These are phyloP conservation scores for Dactylellina drechsleri DNA, from an alignment of 2,329 filamentous ascomycete species.

Conservation along the genomic window DNA sequence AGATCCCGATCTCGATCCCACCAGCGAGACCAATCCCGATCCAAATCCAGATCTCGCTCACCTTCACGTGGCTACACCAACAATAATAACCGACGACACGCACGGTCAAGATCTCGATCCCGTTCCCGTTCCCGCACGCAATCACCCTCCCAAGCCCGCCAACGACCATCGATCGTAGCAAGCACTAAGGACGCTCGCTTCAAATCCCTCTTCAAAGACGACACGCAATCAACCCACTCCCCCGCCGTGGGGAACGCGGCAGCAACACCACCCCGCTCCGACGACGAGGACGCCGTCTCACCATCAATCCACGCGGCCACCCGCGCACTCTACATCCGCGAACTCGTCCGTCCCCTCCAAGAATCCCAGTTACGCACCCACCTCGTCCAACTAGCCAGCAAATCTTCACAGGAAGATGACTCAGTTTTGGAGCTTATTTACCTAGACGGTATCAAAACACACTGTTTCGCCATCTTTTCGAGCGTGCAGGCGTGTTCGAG, in stretches of 20 bases:
- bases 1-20: constrained; percentile 31
- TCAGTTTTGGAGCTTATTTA: constrained; percentile 74
- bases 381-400: constrained; percentile 73
- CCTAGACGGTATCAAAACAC: constrained; percentile 85
- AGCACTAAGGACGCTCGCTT: constrained; percentile 64
- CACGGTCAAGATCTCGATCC: constrained; percentile 24
- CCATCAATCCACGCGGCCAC: constrained; percentile 78
- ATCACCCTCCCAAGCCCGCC: constrained; percentile 41
- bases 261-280: constrained; percentile 59
- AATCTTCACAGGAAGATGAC: constrained; percentile 62
- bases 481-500: constrained; percentile 76
- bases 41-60: constrained; percentile 16
- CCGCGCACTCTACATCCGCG: constrained; percentile 83
- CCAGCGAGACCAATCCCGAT: neutral
- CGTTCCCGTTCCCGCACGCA: constrained; percentile 10
- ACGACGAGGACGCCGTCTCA: constrained; percentile 61
- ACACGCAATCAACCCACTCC: constrained; percentile 57
- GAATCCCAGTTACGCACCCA: constrained; percentile 74
- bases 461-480: constrained; percentile 81
- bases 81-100: constrained; percentile 7
- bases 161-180: constrained; percentile 46
- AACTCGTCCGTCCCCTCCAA: constrained; percentile 87
- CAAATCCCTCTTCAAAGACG: constrained; percentile 64
- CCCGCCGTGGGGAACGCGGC: constrained; percentile 53
- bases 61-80: constrained; percentile 14